Conservation (phyloP, 371 early-diverging fungal genomes). For the Rhizopus sp. region DNA sequence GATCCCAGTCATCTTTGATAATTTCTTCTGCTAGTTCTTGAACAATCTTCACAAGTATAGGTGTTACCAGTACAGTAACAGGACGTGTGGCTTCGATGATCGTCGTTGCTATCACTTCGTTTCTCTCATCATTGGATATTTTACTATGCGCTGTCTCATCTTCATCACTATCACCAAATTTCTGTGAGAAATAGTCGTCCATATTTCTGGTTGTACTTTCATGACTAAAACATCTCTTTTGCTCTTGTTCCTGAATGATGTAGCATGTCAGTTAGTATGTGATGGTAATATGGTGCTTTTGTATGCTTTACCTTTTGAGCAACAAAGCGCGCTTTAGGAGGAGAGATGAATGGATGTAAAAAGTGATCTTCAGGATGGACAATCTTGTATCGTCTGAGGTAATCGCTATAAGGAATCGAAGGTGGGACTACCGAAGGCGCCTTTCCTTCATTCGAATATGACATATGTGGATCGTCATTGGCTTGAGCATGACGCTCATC, state of each 20-base stretch:
- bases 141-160: constrained; percentile 10
- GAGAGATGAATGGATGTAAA: constrained; percentile 58
- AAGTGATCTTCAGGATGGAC: constrained; percentile 35
- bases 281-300: neutral
- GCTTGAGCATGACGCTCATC: neutral
- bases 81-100: constrained; percentile 64
- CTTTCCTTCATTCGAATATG: constrained; percentile 4
- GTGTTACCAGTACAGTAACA: constrained; percentile 66
- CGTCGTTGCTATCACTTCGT: constrained; percentile 51
- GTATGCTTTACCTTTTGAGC: constrained; percentile 32
- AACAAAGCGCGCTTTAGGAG: constrained; percentile 43
- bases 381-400: constrained; percentile 60
- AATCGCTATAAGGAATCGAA: constrained; percentile 73
- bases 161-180: constrained; percentile 6
- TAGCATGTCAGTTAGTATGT: no score
- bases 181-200: constrained; percentile 9
- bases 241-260: neutral
- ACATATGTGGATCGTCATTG: no score
- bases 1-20: constrained; percentile 66
- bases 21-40: constrained; percentile 72
- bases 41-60: constrained; percentile 73
- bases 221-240: neutral
- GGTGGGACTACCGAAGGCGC: constrained; percentile 41
- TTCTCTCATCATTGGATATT: constrained; percentile 21
- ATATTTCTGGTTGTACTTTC: neutral